Evolutionary conservation across 129 eudicot species (phyloP).

Genomic region (Logfia minima): DNA sequence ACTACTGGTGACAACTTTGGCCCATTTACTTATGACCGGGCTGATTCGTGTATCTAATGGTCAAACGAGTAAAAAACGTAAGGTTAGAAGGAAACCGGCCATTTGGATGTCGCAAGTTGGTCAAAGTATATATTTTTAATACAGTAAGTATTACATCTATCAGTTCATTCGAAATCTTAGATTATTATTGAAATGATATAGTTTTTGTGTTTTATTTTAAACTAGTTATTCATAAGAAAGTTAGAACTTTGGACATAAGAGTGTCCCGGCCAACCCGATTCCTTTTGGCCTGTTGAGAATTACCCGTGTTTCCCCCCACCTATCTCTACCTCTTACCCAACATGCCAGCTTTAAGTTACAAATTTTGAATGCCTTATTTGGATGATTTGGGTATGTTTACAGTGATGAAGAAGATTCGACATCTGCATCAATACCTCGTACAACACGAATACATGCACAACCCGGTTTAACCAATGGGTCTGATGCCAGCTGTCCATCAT

Average conservation of each 20-base stretch:
- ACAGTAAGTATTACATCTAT: neutral
- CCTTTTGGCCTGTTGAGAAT: neutral
- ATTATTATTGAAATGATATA: neutral
- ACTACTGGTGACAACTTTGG: neutral
- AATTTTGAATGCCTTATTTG: conserved; percentile 5
- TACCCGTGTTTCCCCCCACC: neutral
- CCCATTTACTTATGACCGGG: neutral
- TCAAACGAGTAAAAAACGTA: neutral
- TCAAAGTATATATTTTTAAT: neutral
- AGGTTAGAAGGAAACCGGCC: neutral
- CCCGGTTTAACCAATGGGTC: conserved; percentile 58
- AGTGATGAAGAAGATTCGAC: conserved; percentile 98
- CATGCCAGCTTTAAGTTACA: neutral
- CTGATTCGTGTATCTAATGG: neutral
- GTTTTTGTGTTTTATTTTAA: neutral
- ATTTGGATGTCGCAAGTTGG: neutral
- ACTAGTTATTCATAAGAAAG: neutral
- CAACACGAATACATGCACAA: conserved; percentile 39
- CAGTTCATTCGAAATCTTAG: neutral
- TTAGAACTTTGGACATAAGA: neutral
- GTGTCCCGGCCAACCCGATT: neutral
- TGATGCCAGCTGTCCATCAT: conserved; percentile 43
- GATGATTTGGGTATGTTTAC: conserved; percentile 21
- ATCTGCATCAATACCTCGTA: conserved; percentile 50
- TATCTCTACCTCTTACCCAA: neutral